Conservation (phyloP, 2,329 filamentous ascomycete genomes). For the Aspergillus sp. region DNA sequence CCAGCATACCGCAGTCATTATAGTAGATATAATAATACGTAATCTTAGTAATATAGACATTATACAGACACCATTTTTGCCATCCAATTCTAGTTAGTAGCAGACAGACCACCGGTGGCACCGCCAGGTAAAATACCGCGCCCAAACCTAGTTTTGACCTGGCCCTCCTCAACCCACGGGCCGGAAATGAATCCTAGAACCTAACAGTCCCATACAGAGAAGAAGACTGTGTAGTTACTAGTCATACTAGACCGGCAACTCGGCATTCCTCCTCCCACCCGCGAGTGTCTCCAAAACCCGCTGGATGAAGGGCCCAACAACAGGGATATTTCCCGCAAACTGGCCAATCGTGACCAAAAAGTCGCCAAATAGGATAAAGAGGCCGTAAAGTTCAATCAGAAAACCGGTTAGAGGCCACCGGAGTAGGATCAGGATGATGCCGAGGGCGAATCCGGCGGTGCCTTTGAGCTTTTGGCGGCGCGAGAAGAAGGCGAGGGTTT, state of each 20-base stretch:
- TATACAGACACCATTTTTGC: not conserved
- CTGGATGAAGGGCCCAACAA: conserved; percentile 84
- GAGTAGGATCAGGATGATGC: conserved; percentile 81
- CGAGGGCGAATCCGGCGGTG: conserved; percentile 80
- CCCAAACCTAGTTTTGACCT: not conserved
- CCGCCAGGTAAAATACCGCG: too few species aligned
- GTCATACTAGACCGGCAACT: conserved; percentile 51
- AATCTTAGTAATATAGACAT: conserved; percentile 8
- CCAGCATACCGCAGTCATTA: conserved; percentile 1
- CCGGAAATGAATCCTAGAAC: not conserved
- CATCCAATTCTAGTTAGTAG: not conserved
- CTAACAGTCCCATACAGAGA: not conserved
- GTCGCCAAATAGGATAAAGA: conserved; percentile 91
- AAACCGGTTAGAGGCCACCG: conserved; percentile 93
- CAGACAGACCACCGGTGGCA: not conserved
- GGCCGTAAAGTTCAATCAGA: conserved; percentile 85
- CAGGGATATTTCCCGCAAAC: conserved; percentile 79
- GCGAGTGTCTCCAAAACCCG: conserved; percentile 69
- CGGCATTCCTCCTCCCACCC: conserved; percentile 68
- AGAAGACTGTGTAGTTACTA: not conserved
- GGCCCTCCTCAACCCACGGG: not conserved
- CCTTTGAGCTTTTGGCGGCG: conserved; percentile 90
- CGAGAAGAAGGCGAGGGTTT: conserved; percentile 92
- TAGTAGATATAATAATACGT: not conserved
- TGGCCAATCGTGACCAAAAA: conserved; percentile 90